Evolutionary conservation across 2,329 filamentous ascomycete species (phyloP), one percentile per base, ranked within the genome.

Genomic region (Botrytis porri): DNA sequence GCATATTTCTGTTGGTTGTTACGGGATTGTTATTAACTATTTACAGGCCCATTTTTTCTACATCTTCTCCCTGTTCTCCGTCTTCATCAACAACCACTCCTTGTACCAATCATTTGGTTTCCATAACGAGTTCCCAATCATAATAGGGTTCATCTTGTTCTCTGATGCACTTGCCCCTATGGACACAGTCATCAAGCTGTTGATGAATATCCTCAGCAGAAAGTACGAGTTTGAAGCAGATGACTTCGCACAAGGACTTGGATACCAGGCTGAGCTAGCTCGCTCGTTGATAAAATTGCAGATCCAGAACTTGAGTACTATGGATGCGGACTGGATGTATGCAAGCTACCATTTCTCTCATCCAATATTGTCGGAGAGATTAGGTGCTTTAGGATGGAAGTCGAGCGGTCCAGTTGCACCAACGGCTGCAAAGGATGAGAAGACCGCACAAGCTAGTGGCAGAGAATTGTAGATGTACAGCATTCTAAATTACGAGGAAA

Each of bases 241-340:
- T 84, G 89, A 88, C 35, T 99, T 99, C 81, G 96, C 95, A 73
- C 88, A 91, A 78, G 87, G 90, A 67, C 90, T 98, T 16, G 96
- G 96, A 70, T 98, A 95, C 84, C 89, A 91, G 70, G 85, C 88
- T 63, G 91, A 98, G 82, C 90, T 99, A 70, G 94, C 95, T 61
- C 87, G 89, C 75, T 96, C 94, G 35, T 88, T 99, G 76, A 94
- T 99, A 84, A 98, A 98, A 86, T 92, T 99, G 70, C 97, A 99
- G 84, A 94, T 98, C 80, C 95, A 98, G 86, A 99, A 99, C 82
- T 87, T 99, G 77, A 97, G 94, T 83, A 97, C 93, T 75, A 98
- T 99, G 95, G 96, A 99, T 80, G 96, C 96, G 41, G 97, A 99
- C 84, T 97, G 93, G 92, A 90, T 98, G 88, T 99, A 97, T 83